Base-by-base conservation (phyloP, 75 land plant species). In the Cupressus sempervirens region DNA sequence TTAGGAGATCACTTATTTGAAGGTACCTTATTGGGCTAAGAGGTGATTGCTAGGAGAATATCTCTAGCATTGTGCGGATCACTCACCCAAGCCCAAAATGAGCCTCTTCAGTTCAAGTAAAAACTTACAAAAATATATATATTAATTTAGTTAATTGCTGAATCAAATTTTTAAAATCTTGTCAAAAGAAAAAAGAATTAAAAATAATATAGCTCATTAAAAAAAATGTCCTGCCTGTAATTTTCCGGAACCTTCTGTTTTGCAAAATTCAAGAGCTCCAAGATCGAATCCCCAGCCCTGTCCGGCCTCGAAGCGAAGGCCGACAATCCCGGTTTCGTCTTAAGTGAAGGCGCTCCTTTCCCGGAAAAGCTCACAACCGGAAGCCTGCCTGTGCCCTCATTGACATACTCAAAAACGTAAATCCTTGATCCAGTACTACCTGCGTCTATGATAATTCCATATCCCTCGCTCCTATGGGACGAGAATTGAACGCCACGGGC, bases 381-480 rank as follows among this genome's bases (percentile, higher is more conserved):
- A 12, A 87, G 53, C n/a, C 84, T 70, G 29, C n/a, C 20, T 62
- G 4, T 62, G 3, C 88, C 76, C 12, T 79, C 87, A 10, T 80
- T 84, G 1, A 53, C 30, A 84, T 88, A 97, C 80, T 77, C 84
- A 70, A 94, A 92, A 53, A 97, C 91, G 79, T 97, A 96, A 80
- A 96, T 88, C 84, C 99, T 76, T 1, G 98, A 91, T 18, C 99
- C 99, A 2, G 99, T 92, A 87, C 99, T 97, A 3, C 99, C 99
- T 0, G 94, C 99, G 85, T 97, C 99, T n/a, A 97, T 94, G n/a
- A 92, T 58, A 70, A 92, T 84, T 36, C 84, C 90, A 85, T 91
- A 90, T 36, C 83, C 83, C 36, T n/a, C 68, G 38, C 74, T 34
- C 40, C 76, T 53, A 3, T 20, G 81, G 13, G 18, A 68, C 56